Conservation (phyloP, 2,329 filamentous ascomycete species). For the Trichoderma lentiforme region DNA sequence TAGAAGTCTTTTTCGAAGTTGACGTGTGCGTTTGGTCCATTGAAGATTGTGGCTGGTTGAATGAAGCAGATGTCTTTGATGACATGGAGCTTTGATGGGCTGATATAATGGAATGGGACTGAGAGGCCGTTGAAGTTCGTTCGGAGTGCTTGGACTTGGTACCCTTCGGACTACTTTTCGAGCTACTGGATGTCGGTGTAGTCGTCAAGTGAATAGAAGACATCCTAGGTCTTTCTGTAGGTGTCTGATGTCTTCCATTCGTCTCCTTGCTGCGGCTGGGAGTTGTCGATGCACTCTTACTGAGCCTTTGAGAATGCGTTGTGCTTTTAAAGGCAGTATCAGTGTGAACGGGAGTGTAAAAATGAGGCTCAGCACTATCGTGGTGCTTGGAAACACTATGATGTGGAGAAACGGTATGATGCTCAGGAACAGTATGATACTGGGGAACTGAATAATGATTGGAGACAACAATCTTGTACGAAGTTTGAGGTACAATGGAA, state of each 20-base stretch:
- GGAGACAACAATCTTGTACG: not conserved
- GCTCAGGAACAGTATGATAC: not conserved
- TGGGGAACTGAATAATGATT: not conserved
- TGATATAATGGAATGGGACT: not conserved
- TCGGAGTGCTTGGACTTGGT: not conserved
- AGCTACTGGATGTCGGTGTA: not conserved
- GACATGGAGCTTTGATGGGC: not conserved
- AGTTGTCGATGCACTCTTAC: not conserved
- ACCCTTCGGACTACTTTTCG: not conserved
- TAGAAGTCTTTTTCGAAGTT: not conserved
- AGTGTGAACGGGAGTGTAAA: not conserved
- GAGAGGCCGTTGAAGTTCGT: not conserved
- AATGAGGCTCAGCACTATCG: not conserved
- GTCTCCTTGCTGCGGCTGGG: not conserved
- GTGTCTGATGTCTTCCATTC: not conserved
- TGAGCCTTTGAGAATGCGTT: not conserved
- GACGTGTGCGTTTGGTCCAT: not conserved
- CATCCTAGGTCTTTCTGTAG: not conserved
- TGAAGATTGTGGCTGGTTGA: not conserved
- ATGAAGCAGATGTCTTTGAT: not conserved
- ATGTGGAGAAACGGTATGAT: not conserved
- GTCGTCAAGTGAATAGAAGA: not conserved
- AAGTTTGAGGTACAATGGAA: not conserved
- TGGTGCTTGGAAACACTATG: not conserved
- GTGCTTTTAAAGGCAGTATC: not conserved